These are phyloP conservation scores for Wallacemonas collosoma DNA, from an alignment of 208 protist species.

Conservation along the genomic window DNA sequence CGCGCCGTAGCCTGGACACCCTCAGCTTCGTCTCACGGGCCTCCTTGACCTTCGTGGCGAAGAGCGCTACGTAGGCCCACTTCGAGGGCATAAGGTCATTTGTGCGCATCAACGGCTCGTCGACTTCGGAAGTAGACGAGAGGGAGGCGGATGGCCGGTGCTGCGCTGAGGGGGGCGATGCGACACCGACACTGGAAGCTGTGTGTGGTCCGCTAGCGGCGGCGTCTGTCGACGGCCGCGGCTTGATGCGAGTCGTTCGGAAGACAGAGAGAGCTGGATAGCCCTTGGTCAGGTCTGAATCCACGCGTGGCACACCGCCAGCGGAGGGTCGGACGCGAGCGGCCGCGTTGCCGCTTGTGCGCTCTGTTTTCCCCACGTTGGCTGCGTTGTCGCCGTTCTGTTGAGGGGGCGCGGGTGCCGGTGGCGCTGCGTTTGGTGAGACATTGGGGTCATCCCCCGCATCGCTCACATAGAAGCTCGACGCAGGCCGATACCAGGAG, in stretches of 20 bases:
- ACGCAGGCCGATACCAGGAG: background rate
- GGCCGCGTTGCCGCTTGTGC: too few species aligned
- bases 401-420: background rate
- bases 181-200: too few species aligned
- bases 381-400: background rate
- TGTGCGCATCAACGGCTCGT: background rate
- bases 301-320: background rate
- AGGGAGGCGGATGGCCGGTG: background rate
- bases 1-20: background rate
- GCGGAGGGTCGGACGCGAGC: too few species aligned
- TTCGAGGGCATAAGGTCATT: slow-evolving; percentile 2
- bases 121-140: background rate
- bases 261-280: background rate
- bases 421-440: background rate
- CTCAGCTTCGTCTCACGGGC: slow-evolving; percentile 7
- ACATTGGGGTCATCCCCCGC: background rate
- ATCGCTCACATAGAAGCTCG: background rate
- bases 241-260: background rate
- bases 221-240: background rate
- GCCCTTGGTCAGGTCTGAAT: background rate
- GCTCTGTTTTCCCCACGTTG: too few species aligned
- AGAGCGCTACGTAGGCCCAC: slow-evolving; percentile 21
- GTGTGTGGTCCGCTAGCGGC: background rate
- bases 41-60: slow-evolving; percentile 11
- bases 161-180: background rate